Evolutionary conservation across 2,329 filamentous ascomycete species (phyloP).

Genomic region (Boeremia exigua): DNA sequence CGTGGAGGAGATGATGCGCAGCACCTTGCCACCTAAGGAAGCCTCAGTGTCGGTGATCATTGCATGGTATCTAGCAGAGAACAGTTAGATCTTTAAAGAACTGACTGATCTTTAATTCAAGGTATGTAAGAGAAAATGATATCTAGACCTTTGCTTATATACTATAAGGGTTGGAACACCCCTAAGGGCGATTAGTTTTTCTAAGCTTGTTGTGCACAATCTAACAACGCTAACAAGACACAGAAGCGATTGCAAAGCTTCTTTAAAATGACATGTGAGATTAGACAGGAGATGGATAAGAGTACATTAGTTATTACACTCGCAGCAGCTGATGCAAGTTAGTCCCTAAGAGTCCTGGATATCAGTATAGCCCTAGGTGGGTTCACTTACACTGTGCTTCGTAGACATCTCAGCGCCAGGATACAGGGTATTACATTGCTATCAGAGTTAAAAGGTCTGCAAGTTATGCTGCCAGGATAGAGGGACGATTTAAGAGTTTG

Average conservation of each 20-base stretch:
- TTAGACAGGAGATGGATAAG: slow-evolving; percentile 53
- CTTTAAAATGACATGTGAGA: slow-evolving; percentile 53
- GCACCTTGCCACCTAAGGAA: slow-evolving; percentile 9
- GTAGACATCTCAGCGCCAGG: slow-evolving; percentile 44
- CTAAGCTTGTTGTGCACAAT: slow-evolving; percentile 45
- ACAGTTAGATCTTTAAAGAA: slow-evolving; percentile 9
- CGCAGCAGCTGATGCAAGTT: not conserved
- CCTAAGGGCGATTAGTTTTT: slow-evolving; percentile 54
- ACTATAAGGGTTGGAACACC: slow-evolving; percentile 54
- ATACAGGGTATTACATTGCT: slow-evolving; percentile 54
- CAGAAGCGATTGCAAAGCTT: slow-evolving; percentile 36
- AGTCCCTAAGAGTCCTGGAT: slow-evolving; percentile 53
- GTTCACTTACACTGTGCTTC: slow-evolving; percentile 52
- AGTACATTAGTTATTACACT: slow-evolving; percentile 44
- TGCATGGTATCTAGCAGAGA: slow-evolving; percentile 10
- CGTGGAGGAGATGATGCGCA: slow-evolving; percentile 12
- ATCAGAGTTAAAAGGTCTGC: slow-evolving; percentile 49
- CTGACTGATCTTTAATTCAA: slow-evolving; percentile 5
- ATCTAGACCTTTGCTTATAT: slow-evolving; percentile 50
- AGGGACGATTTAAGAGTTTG: not conserved
- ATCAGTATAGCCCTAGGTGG: slow-evolving; percentile 64
- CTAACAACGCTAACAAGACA: slow-evolving; percentile 42
- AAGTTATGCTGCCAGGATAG: slow-evolving; percentile 14
- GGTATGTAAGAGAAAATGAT: slow-evolving; percentile 3
- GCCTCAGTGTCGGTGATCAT: slow-evolving; percentile 9